Percentiles rank a stretch among this genome's conserved stretches.
Evolutionary conservation across 352 stramenopile species (phyloP).

Genomic region (Pythium rhizo-oryzae): DNA sequence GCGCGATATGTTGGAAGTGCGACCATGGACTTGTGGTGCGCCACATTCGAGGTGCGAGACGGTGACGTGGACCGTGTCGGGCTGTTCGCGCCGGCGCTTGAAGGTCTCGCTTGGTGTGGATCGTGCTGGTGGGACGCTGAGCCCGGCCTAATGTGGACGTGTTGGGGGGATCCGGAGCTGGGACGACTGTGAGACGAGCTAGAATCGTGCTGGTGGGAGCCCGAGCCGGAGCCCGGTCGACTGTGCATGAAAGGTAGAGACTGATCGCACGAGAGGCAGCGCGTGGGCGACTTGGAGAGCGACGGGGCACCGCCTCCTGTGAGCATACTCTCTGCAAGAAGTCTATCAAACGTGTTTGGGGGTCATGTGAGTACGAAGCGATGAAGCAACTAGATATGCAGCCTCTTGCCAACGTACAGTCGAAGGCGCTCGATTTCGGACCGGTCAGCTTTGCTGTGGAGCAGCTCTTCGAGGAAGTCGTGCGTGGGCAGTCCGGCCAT

Average conservation of each 20-base stretch:
- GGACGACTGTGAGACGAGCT: background rate
- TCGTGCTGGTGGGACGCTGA: background rate
- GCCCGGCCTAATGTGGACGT: no score
- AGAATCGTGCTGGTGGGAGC: background rate
- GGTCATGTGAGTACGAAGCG: background rate
- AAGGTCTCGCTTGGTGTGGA: background rate
- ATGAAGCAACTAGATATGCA: slow-evolving; percentile 8
- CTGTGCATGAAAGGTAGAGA: slow-evolving; percentile 35
- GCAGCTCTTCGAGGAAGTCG: slow-evolving; percentile 51
- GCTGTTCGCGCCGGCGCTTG: background rate
- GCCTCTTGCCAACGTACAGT: slow-evolving; percentile 25
- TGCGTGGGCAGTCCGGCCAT: slow-evolving; percentile 51
- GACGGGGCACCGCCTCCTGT: slow-evolving; percentile 32
- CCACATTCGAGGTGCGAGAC: background rate
- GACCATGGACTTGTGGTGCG: slow-evolving; percentile 16
- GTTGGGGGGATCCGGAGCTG: no score
- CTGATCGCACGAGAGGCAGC: slow-evolving; percentile 68
- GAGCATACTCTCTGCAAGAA: slow-evolving; percentile 1
- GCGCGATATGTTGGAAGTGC: background rate
- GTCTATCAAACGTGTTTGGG: no score
- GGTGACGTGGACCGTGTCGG: slow-evolving; percentile 10
- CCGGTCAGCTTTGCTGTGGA: slow-evolving; percentile 61
- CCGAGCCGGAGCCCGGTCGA: background rate
- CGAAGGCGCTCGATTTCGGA: slow-evolving; percentile 44
- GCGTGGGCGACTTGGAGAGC: slow-evolving; percentile 56